phyloP scores from a whole-genome alignment of 2,329 filamentous ascomycete genomes.

The Cordyceps militaris region DNA sequence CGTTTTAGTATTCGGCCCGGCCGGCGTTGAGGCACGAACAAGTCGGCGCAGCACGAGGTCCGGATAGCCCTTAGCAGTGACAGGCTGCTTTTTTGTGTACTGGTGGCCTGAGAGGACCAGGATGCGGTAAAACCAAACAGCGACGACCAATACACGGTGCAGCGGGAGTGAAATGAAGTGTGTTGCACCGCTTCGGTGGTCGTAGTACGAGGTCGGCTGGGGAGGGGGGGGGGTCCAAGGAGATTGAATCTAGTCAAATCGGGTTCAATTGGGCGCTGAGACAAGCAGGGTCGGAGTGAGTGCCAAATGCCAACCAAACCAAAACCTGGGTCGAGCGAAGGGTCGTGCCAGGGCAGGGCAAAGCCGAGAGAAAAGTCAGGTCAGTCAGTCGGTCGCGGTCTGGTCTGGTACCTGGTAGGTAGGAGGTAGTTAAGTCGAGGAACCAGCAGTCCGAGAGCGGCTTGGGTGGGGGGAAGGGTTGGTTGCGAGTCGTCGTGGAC shows the following conservation, averaged over 20 bases:
- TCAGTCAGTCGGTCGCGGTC: no score
- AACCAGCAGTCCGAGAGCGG: background rate
- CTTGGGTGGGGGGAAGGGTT: background rate
- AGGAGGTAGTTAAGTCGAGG: no score
- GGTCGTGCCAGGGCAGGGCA: background rate
- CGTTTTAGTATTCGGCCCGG: background rate
- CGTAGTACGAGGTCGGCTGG: background rate
- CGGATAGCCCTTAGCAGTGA: background rate
- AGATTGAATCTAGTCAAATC: background rate
- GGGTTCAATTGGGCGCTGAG: background rate
- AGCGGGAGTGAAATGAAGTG: background rate
- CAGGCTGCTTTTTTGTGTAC: background rate
- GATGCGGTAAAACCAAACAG: no score
- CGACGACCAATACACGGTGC: background rate
- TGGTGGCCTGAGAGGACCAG: no score
- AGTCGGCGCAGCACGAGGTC: slow-evolving; percentile 5
- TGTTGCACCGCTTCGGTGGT: background rate
- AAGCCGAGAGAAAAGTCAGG: background rate
- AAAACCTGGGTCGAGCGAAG: background rate
- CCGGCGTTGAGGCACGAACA: background rate
- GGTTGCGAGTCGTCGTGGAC: no score
- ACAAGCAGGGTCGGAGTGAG: background rate
- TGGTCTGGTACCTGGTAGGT: no score
- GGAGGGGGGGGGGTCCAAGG: background rate
- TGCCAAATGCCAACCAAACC: background rate